Base-by-base conservation (phyloP, 768 basidiomycete genomes). In the Xerocomus potaroensis region DNA sequence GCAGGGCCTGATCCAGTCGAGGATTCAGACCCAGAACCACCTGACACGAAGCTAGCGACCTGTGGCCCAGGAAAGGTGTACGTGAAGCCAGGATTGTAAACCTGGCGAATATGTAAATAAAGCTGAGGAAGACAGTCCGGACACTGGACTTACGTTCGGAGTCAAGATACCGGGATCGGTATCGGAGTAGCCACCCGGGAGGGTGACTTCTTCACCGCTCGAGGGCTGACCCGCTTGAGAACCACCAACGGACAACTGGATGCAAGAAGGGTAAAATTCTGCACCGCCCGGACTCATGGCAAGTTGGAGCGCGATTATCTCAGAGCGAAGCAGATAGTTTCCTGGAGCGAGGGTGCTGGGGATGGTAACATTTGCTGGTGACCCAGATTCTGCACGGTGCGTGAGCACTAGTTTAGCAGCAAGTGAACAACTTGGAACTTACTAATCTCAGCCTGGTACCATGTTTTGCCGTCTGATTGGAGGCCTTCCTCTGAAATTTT, bases 291-390 rank as follows among this genome's bases (percentile, higher is more conserved):
- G 6, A 2, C 61, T 51, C 24, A 64, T 66, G n/a, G 73, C 87
- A 29, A 79, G 72, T 53, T 91, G 88, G 14, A 91, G 78, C 8
- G 84, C 79, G 61, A 91, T 81, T 60, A 91, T 77, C 47, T 91
- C 88, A 63, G 87, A 79, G 6, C 88, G 84, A 55, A 89, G 63
- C 38, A 91, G 70, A 61, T 90, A 91, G 56, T 81, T 72, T 2
- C 88, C 88, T 1, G 84, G 62, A 0, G 77, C 73, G 41, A 91
- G 66, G 44, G 70, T 74, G 14, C 57, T 46, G 9, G 81, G 81
- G 41, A 83, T 62, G 2, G 66, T 70, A 5, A 76, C 67, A 11
- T 56, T 68, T 1, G 70, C 74, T 1, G 70, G 56, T 15, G 6
- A 14, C 10, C 12, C 24, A 34, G n/a, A 14, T 11, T 24, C 21